These are phyloP conservation scores for Ophiostoma angusticollis DNA, from an alignment of 2,329 filamentous ascomycete genomes.

Conservation along the genomic window DNA sequence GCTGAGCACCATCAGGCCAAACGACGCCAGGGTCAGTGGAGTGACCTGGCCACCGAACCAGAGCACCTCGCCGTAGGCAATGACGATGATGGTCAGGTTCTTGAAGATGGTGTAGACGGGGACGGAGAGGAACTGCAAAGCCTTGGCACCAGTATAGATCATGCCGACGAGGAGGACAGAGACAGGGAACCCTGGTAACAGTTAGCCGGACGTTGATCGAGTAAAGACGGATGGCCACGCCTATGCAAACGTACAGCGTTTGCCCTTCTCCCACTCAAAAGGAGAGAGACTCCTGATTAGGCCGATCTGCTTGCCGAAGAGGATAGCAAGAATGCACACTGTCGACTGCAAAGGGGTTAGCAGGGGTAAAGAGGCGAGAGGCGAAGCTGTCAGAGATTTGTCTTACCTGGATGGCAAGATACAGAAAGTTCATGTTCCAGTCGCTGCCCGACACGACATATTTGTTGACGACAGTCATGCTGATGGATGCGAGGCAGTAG, in stretches of 20 bases:
- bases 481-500: slow-evolving; percentile 92
- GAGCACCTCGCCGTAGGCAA: slow-evolving; percentile 93
- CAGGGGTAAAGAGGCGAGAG: neutral
- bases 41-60: slow-evolving; percentile 96
- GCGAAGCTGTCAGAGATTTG: neutral
- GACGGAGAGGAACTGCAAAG: slow-evolving; percentile 89
- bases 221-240: neutral
- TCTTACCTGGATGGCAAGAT: slow-evolving; percentile 80
- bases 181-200: slow-evolving; percentile 72
- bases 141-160: slow-evolving; percentile 97
- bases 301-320: slow-evolving; percentile 65
- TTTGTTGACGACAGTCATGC: slow-evolving; percentile 99
- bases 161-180: slow-evolving; percentile 92
- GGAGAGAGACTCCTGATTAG: slow-evolving; percentile 69
- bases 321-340: slow-evolving; percentile 77
- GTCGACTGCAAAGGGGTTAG: slow-evolving; percentile 49
- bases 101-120: slow-evolving; percentile 99
- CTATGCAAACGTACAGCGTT: slow-evolving; percentile 58
- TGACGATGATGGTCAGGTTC: slow-evolving; percentile 97
- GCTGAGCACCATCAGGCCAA: slow-evolving; percentile 91
- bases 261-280: slow-evolving; percentile 80
- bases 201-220: neutral
- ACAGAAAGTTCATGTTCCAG: slow-evolving; percentile 96
- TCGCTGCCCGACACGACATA: slow-evolving; percentile 82
- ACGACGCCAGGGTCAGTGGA: slow-evolving; percentile 76